These are phyloP conservation scores for Capsella bursapastoris DNA, from an alignment of 345 rosid species.

Conservation along the genomic window DNA sequence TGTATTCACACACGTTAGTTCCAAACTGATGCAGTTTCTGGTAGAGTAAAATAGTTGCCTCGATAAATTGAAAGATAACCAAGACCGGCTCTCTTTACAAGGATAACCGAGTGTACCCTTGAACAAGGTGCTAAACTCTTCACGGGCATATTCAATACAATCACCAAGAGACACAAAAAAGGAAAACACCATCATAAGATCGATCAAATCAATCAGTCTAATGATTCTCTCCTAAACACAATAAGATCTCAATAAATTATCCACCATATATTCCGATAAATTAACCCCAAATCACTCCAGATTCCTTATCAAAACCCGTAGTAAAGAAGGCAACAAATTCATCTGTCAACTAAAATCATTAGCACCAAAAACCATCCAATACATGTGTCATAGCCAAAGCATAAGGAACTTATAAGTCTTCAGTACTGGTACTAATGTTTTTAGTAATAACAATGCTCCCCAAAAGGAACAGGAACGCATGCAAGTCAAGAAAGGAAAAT, in stretches of 20 bases:
- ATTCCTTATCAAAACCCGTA: neutral
- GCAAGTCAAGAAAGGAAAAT: too few species aligned
- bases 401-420: too few species aligned
- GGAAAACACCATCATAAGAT: slow-evolving; percentile 22
- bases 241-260: neutral
- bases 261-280: neutral
- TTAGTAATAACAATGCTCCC: too few species aligned
- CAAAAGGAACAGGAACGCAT: too few species aligned
- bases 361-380: too few species aligned
- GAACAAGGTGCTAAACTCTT: neutral
- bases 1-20: neutral
- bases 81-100: neutral
- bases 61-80: neutral
- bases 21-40: neutral
- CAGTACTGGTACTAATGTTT: too few species aligned
- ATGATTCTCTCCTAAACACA: neutral
- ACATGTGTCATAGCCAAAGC: too few species aligned
- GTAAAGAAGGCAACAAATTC: slow-evolving; percentile 4
- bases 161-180: slow-evolving; percentile 4
- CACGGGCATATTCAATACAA: neutral
- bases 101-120: neutral
- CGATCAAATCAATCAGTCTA: neutral
- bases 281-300: slow-evolving; percentile 15
- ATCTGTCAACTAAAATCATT: neutral
- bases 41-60: slow-evolving; percentile 1